Evolutionary conservation across 31 red algal genomes (phyloP), one percentile per base, ranked within the genome.

Genomic region (Porphyra umbilicalis): DNA sequence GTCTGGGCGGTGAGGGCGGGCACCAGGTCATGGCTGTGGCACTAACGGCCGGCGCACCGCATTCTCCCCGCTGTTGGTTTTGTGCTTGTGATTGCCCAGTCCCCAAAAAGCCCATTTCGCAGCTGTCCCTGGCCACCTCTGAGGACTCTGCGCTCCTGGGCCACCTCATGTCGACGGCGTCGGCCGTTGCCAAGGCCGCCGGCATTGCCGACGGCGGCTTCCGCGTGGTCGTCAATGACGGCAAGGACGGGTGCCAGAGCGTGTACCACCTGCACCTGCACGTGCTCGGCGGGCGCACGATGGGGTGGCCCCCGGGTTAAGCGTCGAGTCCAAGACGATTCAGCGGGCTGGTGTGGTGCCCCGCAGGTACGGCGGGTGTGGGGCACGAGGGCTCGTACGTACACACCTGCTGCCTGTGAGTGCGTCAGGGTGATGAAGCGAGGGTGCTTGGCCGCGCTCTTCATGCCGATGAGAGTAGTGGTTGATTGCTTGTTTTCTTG

Each of bases 261-360:
- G 95, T 98, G 10, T 98, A 94, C 84, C 95, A 98, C 68, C 38
- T 98, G 25, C 95, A 98, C 84, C 78, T 98, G 38, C 95, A 98
- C 76, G 80, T 98, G 32, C 82, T 98, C 18, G 95, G 95, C 39
- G 95, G 95, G 0, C 82, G 88, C 29, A 76, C 31, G 75, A 34
- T 98, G 34, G 86, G 89, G 40, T 98, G 95, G 95, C 57, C 57
- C 57, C 57, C 57, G 57, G 57, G 57, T 8, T 71, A 71, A 8
- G 5, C 25, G 57, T 4, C 25, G 57, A 71, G 57, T 10, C 42
- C n/a, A n/a, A n/a, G n/a, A n/a, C n/a, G n/a, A n/a, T n/a, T n/a
- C n/a, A n/a, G n/a, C n/a, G n/a, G n/a, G n/a, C n/a, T n/a, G n/a
- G n/a, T n/a, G n/a, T n/a, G n/a, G n/a, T n/a, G n/a, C n/a, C n/a